Base-by-base conservation (phyloP, 2,329 filamentous ascomycete genomes). In the Claviceps sp. region DNA sequence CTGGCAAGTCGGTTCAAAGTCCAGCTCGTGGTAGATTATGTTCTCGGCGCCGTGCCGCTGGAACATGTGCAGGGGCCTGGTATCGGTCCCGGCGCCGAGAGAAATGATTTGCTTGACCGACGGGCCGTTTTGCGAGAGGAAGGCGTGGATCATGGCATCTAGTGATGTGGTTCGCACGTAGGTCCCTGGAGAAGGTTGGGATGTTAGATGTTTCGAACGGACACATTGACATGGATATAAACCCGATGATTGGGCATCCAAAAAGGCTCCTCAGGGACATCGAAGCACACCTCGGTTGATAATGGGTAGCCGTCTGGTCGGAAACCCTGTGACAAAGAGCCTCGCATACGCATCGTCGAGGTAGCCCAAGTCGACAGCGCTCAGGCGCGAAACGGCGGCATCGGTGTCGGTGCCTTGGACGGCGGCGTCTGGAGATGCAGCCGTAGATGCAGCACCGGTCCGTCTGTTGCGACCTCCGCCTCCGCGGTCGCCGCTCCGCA, bases 371-470 rank as follows among this genome's bases (percentile, higher is more conserved):
- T 85, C 79, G 16, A 97, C 89, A 13, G 91, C 91, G 65, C 90
- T 97, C 67, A 95, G 72, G 38, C 93, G 81, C 34, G 89, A 95
- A 43, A 89, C 81, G 54, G 88, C 88, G 26, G 93, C 93, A 71
- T 98, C 93, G 55, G 84, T 83, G 68, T 98, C 93, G 3, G 93
- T 98, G 56, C 83, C 82, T 67, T 95, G 91, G 53, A 98, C 84
- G 42, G 85, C 78, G 54, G 76, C 73, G 67, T 97, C 90, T 59
- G 84, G 82, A 47, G 70, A 69, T 43, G 63, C 58, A n/a, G 63
- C 58, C 22, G 60, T 52, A 50, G 56, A 59, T 57, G 59, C 60
- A 50, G 62, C 65, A 50, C 62, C 55, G 2, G 60, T 61, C 51
- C 64, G 59, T n/a, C 60, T 57, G 51, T 58, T 60, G 68, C 69